Base-by-base conservation (phyloP, 129 eudicot genomes). In the Flaveria brownii region DNA sequence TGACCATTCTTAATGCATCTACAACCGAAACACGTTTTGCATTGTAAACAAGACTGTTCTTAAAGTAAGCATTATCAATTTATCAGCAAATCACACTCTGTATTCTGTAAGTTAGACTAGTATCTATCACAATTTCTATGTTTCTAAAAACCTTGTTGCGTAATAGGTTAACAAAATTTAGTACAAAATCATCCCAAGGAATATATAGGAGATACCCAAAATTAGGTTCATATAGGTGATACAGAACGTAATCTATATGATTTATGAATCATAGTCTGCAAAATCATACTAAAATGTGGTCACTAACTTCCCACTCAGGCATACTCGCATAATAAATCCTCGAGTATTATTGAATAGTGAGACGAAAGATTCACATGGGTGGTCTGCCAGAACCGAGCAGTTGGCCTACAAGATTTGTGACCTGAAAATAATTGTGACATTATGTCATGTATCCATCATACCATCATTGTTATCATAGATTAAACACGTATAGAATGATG, bases 401-500 rank as follows among this genome's bases (percentile, higher is more conserved):
- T 79, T 90, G 91, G 25, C 96, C 96, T 43, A 90, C 76, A 15
- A 90, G 85, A 88, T 84, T 90, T 45, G 91, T 90, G 61, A 86
- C 96, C 96, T 90, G 93, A 74, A 81, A 74, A 76, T 68, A 79
- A 25, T 81, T 41, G 33, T 5, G 18, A 54, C 13, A 75, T 9
- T 18, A 45, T 41, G 28, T 70, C 73, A 75, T 43, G 22, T 22
- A 70, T 56, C 22, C 64, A 52, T 68, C 72, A 49, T 49, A 25
- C 22, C 64, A 52, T 68, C 77, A 49, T 49, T 42, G 20, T 28
- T 47, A 71, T 46, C 13, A 49, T 47, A 17, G 20, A 1, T 50
- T 62, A 71, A 49, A 16, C 33, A 1, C 22, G 14, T 12, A 56
- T 43, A 43, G 36, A 77, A 68, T 25, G 23, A 77, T 22, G 56